Evolutionary conservation across 2,329 filamentous ascomycete species (phyloP).

Genomic region (Clonostachys rosea): DNA sequence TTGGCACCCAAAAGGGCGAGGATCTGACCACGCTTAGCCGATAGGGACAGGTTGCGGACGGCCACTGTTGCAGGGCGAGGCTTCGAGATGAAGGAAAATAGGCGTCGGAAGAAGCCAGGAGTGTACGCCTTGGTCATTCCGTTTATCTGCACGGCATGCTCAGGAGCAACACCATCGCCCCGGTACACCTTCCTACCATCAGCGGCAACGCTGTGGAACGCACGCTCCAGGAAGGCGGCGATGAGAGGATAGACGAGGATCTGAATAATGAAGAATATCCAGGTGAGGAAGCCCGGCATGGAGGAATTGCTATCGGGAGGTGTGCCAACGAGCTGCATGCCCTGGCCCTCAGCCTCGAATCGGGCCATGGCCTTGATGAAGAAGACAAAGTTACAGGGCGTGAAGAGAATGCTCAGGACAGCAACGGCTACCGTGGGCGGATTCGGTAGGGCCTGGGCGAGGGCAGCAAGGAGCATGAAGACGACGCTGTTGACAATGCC

Average conservation of each 20-base stretch:
- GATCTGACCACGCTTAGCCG: conserved; percentile 69
- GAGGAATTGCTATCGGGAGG: conserved; percentile 60
- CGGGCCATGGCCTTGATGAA: conserved; percentile 69
- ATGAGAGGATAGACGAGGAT: conserved; percentile 65
- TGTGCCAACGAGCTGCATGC: conserved; percentile 52
- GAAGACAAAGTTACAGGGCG: conserved; percentile 78
- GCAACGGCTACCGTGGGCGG: conserved; percentile 57
- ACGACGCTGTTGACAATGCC: conserved; percentile 70
- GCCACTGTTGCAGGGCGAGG: conserved; percentile 65
- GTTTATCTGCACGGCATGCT: conserved; percentile 61
- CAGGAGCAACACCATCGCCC: conserved; percentile 17
- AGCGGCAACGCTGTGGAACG: conserved; percentile 46
- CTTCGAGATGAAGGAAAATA: conserved; percentile 38
- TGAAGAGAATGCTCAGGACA: conserved; percentile 69
- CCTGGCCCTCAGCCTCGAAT: conserved; percentile 57
- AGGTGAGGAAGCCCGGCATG: conserved; percentile 66
- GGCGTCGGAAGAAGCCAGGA: conserved; percentile 53
- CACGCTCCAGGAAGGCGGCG: conserved; percentile 66
- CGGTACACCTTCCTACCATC: conserved; percentile 36
- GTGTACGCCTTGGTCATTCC: conserved; percentile 72
- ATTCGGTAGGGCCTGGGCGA: conserved; percentile 67
- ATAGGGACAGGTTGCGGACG: conserved; percentile 65
- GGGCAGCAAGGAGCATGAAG: conserved; percentile 67
- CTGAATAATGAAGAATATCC: conserved; percentile 70
- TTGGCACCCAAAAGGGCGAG: conserved; percentile 65